Evolutionary conservation across 495 filamentous ascomycete species (phyloP).

Genomic region (Penicillium psychrofluorescens): DNA sequence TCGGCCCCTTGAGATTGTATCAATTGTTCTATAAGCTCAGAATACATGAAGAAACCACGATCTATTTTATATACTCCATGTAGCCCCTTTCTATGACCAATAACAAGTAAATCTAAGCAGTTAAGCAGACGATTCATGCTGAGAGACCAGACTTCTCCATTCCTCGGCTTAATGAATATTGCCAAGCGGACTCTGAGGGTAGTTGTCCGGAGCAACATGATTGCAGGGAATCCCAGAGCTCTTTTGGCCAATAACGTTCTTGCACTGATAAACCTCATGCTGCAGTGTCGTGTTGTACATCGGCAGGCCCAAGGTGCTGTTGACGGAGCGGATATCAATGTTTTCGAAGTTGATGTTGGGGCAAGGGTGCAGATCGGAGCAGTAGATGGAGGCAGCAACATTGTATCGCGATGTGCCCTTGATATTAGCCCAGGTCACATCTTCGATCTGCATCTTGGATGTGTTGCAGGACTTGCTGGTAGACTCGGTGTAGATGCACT

Average conservation of each 20-base stretch:
- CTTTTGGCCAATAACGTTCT: slow-evolving; percentile 13
- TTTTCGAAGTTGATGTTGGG: slow-evolving; percentile 47
- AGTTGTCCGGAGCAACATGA: slow-evolving; percentile 14
- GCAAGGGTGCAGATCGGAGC: slow-evolving; percentile 37
- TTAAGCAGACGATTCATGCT: no score
- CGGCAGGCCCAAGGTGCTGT: slow-evolving; percentile 8
- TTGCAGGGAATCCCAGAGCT: slow-evolving; percentile 18
- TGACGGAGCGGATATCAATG: slow-evolving; percentile 35
- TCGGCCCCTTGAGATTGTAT: no score
- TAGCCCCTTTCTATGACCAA: no score
- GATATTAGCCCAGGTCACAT: slow-evolving; percentile 50
- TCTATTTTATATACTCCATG: no score
- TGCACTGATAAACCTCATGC: slow-evolving; percentile 15
- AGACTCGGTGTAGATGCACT: slow-evolving; percentile 46
- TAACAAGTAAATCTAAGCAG: no score
- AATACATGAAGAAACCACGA: no score
- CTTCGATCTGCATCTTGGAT: slow-evolving; percentile 37
- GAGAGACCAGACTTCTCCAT: no score
- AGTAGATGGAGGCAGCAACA: slow-evolving; percentile 47
- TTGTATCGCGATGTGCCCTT: slow-evolving; percentile 48
- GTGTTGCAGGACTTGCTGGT: slow-evolving; percentile 37
- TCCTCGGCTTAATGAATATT: slow-evolving; percentile 1
- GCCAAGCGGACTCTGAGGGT: slow-evolving; percentile 11
- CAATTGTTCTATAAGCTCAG: no score
- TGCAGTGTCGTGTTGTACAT: slow-evolving; percentile 11